A percentile compares a stretch with the other conserved stretches of the same genome.
These are phyloP conservation scores for Flagelloscypha sp. DNA, from an alignment of 768 basidiomycete species.

Conservation along the genomic window DNA sequence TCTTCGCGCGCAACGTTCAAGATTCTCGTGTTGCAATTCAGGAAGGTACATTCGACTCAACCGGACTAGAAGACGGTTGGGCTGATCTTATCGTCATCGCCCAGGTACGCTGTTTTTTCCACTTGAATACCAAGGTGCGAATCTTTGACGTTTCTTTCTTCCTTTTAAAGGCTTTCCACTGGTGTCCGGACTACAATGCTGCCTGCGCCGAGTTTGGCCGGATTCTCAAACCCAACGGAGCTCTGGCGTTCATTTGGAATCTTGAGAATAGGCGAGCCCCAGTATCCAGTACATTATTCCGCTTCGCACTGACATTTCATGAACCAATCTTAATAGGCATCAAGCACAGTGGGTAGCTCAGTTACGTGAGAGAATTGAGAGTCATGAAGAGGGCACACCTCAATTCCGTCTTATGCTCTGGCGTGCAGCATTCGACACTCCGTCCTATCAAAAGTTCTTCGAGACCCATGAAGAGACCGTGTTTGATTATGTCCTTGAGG, in stretches of 20 bases:
- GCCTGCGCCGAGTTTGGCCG: slow-evolving; percentile 73
- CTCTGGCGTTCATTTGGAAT: slow-evolving; percentile 81
- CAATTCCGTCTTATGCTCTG: slow-evolving; percentile 76
- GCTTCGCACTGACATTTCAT: background rate
- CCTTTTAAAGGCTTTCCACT: slow-evolving; percentile 74
- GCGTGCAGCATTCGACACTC: slow-evolving; percentile 60
- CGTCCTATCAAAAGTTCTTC: slow-evolving; percentile 54
- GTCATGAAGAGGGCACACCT: slow-evolving; percentile 63
- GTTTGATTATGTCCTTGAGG: slow-evolving; percentile 45
- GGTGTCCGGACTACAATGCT: slow-evolving; percentile 73
- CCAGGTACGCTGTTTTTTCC: slow-evolving; percentile 37
- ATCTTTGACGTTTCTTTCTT: slow-evolving; percentile 3
- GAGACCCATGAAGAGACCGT: slow-evolving; percentile 45
- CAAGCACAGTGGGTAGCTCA: slow-evolving; percentile 66
- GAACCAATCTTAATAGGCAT: slow-evolving; percentile 28
- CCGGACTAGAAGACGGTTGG: slow-evolving; percentile 54
- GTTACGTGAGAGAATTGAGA: slow-evolving; percentile 61
- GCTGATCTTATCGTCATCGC: slow-evolving; percentile 76
- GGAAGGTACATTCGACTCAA: slow-evolving; percentile 68
- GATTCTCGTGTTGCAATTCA: slow-evolving; percentile 44
- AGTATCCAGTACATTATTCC: background rate
- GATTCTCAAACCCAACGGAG: slow-evolving; percentile 69
- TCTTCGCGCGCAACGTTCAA: slow-evolving; percentile 48
- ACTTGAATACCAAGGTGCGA: background rate
- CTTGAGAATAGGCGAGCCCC: slow-evolving; percentile 63